Conservation (phyloP, 2,329 filamentous ascomycete species). For the Ceratocystis ficicola region DNA sequence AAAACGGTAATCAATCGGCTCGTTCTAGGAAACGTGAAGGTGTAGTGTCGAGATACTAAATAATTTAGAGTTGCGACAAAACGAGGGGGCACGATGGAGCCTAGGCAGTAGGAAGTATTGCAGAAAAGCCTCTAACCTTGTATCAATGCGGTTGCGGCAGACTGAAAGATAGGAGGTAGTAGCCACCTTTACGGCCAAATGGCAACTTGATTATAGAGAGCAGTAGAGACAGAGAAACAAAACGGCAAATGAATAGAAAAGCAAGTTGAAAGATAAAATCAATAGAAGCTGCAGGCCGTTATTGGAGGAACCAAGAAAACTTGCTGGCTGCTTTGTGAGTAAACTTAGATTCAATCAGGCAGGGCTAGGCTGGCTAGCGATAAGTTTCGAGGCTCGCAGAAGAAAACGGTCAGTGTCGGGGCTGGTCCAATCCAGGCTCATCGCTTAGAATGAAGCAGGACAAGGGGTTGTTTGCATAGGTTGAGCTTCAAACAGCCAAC, state of each 20-base stretch:
- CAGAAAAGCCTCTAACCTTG: neutral
- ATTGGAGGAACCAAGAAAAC: neutral
- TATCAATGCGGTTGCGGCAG: constrained; percentile 1
- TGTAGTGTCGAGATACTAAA: neutral
- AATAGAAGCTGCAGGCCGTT: neutral
- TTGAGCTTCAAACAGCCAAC: neutral
- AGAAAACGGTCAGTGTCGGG: neutral
- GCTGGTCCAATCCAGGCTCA: neutral
- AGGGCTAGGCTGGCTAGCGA: neutral
- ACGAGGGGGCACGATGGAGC: neutral
- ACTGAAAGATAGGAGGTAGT: neutral
- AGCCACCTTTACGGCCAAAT: neutral
- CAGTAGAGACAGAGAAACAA: neutral
- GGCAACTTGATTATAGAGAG: neutral
- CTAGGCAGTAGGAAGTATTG: constrained; percentile 1
- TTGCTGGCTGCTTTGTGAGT: neutral
- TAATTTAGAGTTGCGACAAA: neutral
- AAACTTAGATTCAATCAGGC: neutral
- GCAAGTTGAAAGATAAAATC: neutral
- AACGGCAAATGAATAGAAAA: neutral
- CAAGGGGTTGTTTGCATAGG: neutral
- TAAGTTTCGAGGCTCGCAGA: neutral
- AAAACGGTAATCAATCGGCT: neutral
- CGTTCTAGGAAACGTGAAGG: neutral
- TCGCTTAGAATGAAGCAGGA: constrained; percentile 5